Conservation (phyloP, 2,329 filamentous ascomycete genomes). For the Herpomyces periplanetae region DNA sequence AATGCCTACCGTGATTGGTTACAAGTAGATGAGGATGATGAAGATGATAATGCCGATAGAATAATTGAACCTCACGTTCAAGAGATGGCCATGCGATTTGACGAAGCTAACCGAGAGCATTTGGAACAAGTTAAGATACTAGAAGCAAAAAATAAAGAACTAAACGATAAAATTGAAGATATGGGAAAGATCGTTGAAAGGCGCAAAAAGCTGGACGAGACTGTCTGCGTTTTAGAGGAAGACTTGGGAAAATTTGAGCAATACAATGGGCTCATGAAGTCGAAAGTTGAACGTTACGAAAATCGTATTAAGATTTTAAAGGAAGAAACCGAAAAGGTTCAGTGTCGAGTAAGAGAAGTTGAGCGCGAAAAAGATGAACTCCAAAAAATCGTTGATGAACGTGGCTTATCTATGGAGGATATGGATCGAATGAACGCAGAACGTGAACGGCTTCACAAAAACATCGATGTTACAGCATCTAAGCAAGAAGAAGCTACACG, state of each 20-base stretch:
- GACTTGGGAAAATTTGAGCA: slow-evolving; percentile 82
- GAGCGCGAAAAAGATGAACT: slow-evolving; percentile 43
- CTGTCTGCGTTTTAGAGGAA: slow-evolving; percentile 72
- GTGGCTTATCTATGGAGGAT: slow-evolving; percentile 84
- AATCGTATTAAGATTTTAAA: slow-evolving; percentile 40
- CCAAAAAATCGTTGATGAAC: slow-evolving; percentile 54
- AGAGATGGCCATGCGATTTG: slow-evolving; percentile 55
- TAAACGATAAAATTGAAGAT: slow-evolving; percentile 56
- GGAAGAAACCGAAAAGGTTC: slow-evolving; percentile 41
- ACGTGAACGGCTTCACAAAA: slow-evolving; percentile 61
- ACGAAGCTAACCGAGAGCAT: slow-evolving; percentile 46
- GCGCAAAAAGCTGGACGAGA: slow-evolving; percentile 41
- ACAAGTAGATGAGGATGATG: slow-evolving; percentile 26
- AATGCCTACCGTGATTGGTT: slow-evolving; percentile 77
- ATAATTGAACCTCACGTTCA: slow-evolving; percentile 48
- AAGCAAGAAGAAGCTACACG: slow-evolving; percentile 54
- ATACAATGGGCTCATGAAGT: slow-evolving; percentile 50
- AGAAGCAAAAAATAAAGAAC: slow-evolving; percentile 41
- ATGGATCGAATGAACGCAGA: slow-evolving; percentile 96
- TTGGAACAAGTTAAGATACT: slow-evolving; percentile 43
- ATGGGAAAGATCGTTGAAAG: slow-evolving; percentile 55
- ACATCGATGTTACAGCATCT: slow-evolving; percentile 31
- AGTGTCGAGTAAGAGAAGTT: slow-evolving; percentile 30
- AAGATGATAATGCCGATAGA: slow-evolving; percentile 46
- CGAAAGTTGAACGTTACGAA: slow-evolving; percentile 61